These are phyloP conservation scores for Malbranchea cinnamomea DNA, from an alignment of 2,329 filamentous ascomycete genomes.

Conservation along the genomic window DNA sequence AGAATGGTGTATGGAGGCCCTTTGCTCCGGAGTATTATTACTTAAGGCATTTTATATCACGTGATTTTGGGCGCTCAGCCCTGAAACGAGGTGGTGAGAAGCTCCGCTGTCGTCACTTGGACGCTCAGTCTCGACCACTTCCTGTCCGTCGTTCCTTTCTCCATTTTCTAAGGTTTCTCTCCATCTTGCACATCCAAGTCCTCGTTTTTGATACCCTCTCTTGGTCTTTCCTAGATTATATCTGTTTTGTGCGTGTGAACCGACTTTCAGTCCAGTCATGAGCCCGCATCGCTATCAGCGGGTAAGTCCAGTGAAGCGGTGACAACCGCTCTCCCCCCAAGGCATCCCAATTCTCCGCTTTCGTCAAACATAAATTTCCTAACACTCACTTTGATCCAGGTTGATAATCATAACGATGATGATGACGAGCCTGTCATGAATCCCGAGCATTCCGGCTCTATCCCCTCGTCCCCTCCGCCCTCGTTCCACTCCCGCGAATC, in stretches of 20 bases:
- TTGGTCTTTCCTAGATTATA: slow-evolving; percentile 10
- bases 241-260: no score
- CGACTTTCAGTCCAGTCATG: slow-evolving; percentile 21
- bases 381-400: slow-evolving; percentile 16
- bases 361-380: no score
- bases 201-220: slow-evolving; percentile 12
- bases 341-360: slow-evolving; percentile 1
- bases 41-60: no score
- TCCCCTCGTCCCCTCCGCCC: slow-evolving; percentile 39
- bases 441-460: slow-evolving; percentile 16
- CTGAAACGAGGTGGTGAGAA: neutral
- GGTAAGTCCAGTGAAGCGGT: slow-evolving; percentile 21
- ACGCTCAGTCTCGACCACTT: no score
- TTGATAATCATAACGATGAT: slow-evolving; percentile 31
- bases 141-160: no score
- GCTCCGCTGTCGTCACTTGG: neutral
- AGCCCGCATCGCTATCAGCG: slow-evolving; percentile 35
- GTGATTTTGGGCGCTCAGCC: no score
- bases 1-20: no score
- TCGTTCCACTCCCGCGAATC: slow-evolving; percentile 81
- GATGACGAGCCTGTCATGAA: slow-evolving; percentile 20
- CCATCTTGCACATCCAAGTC: slow-evolving; percentile 13
- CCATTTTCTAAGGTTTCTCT: slow-evolving; percentile 11
- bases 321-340: slow-evolving; percentile 6
- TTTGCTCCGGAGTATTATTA: no score